Percentiles rank a stretch among this genome's conserved stretches.
These are phyloP conservation scores for Fusarium sterilihyphosum DNA, from an alignment of 2,329 filamentous ascomycete species.

Conservation along the genomic window DNA sequence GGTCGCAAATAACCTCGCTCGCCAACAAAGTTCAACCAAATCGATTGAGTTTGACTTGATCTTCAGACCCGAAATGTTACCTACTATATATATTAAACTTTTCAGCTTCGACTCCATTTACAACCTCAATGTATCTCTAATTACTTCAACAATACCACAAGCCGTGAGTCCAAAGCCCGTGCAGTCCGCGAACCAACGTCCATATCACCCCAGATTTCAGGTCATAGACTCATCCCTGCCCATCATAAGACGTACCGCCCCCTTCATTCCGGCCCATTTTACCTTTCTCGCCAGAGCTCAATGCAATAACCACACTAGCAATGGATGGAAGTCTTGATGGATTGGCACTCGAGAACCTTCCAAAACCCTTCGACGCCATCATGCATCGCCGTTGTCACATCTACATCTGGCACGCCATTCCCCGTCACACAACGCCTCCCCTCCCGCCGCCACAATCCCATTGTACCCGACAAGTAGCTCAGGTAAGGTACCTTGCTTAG, in stretches of 20 bases:
- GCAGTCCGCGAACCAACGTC: neutral
- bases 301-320: neutral
- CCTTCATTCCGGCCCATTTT: constrained; percentile 29
- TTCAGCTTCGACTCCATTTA: neutral
- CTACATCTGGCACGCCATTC: constrained; percentile 4
- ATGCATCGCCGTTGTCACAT: constrained; percentile 28
- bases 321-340: neutral
- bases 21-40: constrained; percentile 17
- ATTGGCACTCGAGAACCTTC: neutral
- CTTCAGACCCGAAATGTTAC: constrained; percentile 6
- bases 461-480: neutral
- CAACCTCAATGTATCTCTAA: neutral
- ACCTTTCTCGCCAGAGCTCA: neutral
- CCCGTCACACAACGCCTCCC: constrained; percentile 10
- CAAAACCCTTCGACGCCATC: constrained; percentile 25
- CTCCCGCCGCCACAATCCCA: constrained; percentile 18
- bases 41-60: constrained; percentile 28
- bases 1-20: neutral
- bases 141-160: neutral
- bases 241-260: constrained; percentile 5
- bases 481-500: too few relatives aligned
- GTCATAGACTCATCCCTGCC: constrained; percentile 17
- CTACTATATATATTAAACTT: neutral
- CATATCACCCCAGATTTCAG: constrained; percentile 18
- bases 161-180: neutral